These are phyloP conservation scores for Magnaporthiopsis rhizophila DNA, from an alignment of 2,329 filamentous ascomycete species.

Conservation along the genomic window DNA sequence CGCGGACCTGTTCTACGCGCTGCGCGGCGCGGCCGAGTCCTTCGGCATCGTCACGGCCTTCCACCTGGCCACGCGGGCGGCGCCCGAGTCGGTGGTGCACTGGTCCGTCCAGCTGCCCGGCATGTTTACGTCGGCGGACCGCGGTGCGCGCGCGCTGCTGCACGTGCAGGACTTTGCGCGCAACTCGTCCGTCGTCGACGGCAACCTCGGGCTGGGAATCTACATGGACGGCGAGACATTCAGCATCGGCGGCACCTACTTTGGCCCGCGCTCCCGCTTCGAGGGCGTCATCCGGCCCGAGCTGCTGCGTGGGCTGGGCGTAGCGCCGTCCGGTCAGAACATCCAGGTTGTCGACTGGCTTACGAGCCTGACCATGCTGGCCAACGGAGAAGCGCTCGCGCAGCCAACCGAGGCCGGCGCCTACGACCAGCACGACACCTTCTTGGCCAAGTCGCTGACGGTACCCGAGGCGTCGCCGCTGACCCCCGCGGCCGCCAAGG, in stretches of 20 bases:
- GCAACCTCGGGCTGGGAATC: slow-evolving; percentile 5
- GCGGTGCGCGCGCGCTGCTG: slow-evolving; percentile 2
- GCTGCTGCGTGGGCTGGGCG: slow-evolving; percentile 5
- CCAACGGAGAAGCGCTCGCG: not conserved
- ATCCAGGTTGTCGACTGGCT: slow-evolving; percentile 1
- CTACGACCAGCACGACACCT: slow-evolving; percentile 19
- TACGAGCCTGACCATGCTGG: slow-evolving; percentile 1
- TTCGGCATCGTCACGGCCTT: slow-evolving; percentile 30
- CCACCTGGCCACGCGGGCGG: slow-evolving; percentile 30
- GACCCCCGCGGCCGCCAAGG: not conserved
- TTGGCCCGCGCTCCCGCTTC: not conserved
- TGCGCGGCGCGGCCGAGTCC: slow-evolving; percentile 32
- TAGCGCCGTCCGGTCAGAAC: not conserved
- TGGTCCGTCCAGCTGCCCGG: slow-evolving; percentile 5
- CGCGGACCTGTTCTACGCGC: slow-evolving; percentile 33
- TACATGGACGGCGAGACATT: slow-evolving; percentile 7
- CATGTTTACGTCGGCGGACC: not conserved
- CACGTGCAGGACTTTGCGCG: slow-evolving; percentile 7
- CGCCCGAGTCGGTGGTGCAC: slow-evolving; percentile 17
- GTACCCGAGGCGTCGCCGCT: slow-evolving; percentile 7
- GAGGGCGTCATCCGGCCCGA: slow-evolving; percentile 5
- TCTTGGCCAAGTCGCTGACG: slow-evolving; percentile 20
- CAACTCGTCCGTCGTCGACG: slow-evolving; percentile 6
- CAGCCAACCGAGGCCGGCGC: slow-evolving; percentile 2
- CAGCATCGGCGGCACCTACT: slow-evolving; percentile 8